Evolutionary conservation across 345 rosid species (phyloP).

Genomic region (Gossypium stocksii): DNA sequence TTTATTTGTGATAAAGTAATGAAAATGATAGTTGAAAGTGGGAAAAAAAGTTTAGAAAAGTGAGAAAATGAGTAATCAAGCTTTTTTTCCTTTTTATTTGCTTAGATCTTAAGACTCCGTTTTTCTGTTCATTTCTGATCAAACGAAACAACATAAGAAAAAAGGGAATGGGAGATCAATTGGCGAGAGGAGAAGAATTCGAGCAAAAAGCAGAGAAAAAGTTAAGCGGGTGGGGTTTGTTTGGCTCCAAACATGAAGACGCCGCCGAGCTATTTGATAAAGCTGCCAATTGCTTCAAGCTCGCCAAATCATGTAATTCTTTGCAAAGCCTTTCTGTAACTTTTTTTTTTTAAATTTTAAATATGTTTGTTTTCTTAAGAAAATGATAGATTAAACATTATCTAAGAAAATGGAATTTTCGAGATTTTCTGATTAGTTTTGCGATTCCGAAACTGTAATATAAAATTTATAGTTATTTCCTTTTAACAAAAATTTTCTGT

Average conservation of each 20-base stretch:
- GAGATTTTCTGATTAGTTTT: not conserved
- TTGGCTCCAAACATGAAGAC: conserved; percentile 61
- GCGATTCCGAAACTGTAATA: not conserved
- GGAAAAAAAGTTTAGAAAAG: no score
- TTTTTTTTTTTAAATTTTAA: not conserved
- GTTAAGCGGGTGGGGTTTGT: conserved; percentile 54
- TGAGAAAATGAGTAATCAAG: no score
- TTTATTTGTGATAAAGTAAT: no score
- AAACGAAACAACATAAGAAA: no score
- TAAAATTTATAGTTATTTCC: not conserved
- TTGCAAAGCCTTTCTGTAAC: not conserved
- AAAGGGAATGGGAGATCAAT: conserved; percentile 49
- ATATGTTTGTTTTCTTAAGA: not conserved
- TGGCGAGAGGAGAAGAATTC: conserved; percentile 52
- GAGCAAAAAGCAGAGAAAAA: conserved; percentile 75
- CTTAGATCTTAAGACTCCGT: not conserved
- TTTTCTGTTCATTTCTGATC: not conserved
- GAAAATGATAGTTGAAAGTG: no score
- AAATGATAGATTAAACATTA: not conserved
- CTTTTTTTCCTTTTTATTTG: not conserved
- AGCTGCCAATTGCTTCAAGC: conserved; percentile 69
- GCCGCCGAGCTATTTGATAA: conserved; percentile 78
- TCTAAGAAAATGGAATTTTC: not conserved
- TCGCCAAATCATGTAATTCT: conserved; percentile 56
- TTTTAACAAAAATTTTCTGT: no score